Conservation (phyloP, 352 stramenopile genomes). For the Globisporangium acanthophoron region DNA sequence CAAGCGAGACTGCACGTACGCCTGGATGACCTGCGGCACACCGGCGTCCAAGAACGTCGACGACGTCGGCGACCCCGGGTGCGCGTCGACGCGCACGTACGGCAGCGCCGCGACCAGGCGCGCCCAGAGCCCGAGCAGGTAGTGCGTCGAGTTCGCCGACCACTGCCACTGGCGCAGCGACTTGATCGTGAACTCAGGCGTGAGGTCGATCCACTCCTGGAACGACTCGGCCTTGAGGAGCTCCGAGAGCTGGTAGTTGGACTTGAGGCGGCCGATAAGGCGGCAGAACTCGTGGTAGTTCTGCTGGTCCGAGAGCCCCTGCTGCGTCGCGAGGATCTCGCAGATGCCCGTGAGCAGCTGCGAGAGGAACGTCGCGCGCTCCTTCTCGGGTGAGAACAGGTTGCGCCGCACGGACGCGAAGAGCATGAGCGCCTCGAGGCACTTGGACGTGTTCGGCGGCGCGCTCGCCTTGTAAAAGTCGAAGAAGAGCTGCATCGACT, state of each 20-base stretch:
- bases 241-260: slow-evolving; percentile 98
- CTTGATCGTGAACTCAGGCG: slow-evolving; percentile 95
- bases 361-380: slow-evolving; percentile 91
- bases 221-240: slow-evolving; percentile 96
- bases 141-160: slow-evolving; percentile 94
- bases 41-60: slow-evolving; percentile 70
- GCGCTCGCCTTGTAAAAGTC: slow-evolving; percentile 95
- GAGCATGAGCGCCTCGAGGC: slow-evolving; percentile 95
- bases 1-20: slow-evolving; percentile 95
- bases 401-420: slow-evolving; percentile 94
- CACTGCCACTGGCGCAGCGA: slow-evolving; percentile 96
- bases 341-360: slow-evolving; percentile 93
- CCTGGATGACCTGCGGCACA: slow-evolving; percentile 89
- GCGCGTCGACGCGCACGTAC: slow-evolving; percentile 88
- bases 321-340: slow-evolving; percentile 91
- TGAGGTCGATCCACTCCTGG: slow-evolving; percentile 96
- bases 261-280: slow-evolving; percentile 95
- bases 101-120: slow-evolving; percentile 94
- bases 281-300: slow-evolving; percentile 99
- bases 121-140: slow-evolving; percentile 95
- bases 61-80: slow-evolving; percentile 41
- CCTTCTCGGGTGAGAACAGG: slow-evolving; percentile 96
- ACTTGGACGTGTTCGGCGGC: slow-evolving; percentile 92
- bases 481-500: slow-evolving; percentile 94
- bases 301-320: slow-evolving; percentile 96